Evolutionary conservation across 2,329 filamentous ascomycete genomes (phyloP).

Genomic region (Didymella exigua): DNA sequence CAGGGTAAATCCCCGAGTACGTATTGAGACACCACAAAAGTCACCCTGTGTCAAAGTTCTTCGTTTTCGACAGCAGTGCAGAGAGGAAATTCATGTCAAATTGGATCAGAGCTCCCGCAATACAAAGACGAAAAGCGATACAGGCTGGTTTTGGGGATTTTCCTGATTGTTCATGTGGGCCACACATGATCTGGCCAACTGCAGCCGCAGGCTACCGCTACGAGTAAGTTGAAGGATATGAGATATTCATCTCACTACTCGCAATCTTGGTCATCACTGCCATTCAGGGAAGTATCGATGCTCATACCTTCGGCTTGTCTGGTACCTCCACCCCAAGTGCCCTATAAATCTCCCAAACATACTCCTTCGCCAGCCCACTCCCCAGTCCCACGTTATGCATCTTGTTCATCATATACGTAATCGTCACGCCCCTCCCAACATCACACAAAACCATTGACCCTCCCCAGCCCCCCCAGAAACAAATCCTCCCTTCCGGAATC

Average conservation of each 20-base stretch:
- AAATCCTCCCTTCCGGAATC: slow-evolving; percentile 20
- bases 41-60: no score
- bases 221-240: neutral
- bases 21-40: no score
- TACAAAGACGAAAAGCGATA: no score
- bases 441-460: slow-evolving; percentile 23
- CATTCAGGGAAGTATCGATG: neutral
- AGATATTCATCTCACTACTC: neutral
- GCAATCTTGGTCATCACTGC: neutral
- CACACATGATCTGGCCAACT: neutral
- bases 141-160: neutral
- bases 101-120: no score
- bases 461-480: slow-evolving; percentile 29
- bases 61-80: no score
- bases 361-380: slow-evolving; percentile 10
- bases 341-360: slow-evolving; percentile 19
- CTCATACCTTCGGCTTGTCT: neutral
- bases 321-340: slow-evolving; percentile 15
- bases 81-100: no score
- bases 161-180: neutral
- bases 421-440: slow-evolving; percentile 20
- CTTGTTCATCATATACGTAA: slow-evolving; percentile 30
- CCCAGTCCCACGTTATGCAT: slow-evolving; percentile 19
- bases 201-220: neutral
- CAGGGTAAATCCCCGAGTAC: no score